Base-by-base conservation (phyloP, 108 stramenopile species). In the Skeletonema marinoi region DNA sequence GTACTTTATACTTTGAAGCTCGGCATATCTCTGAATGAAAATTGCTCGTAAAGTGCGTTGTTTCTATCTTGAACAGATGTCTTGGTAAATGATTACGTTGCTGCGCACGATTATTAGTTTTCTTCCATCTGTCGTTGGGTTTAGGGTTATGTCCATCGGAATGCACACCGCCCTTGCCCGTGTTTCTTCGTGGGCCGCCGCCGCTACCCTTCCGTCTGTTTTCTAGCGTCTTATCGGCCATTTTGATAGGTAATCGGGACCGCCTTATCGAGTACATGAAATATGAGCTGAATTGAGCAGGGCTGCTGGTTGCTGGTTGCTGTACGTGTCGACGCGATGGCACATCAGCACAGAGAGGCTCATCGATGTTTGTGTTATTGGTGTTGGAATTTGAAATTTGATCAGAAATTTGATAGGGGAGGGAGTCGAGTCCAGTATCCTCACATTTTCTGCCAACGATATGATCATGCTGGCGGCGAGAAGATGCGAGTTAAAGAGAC, bases 1-100 rank as follows among this genome's bases (percentile, higher is more conserved):
- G 87, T 10, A 83, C 84, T 63, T 87, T 87, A 77, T 82, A 87
- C 42, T 66, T 67, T 11, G 81, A 58, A 5, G 83, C 80, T 19
- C 50, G 60, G 29, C 70, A 73, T 3, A 71, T 4, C 35, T 66
- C 50, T 6, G 39, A 46, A 42, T 79, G 78, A 21, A 79, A 79
- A 50, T 38, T n/a, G 21, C 54, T 56, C 19, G 8, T 10, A 25
- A 56, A 56, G 54, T 56, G 19, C 10, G 54, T 29, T 25, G 54
- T 56, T 56, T 56, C 21, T 21, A 56, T 56, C 44, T 46, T 46
- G 3, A 16, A 16, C 44, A n/a, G 44, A n/a, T 3, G 16, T 8
- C 8, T 56, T 10, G 21, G 54, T 56, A 3, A 1, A 56, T 56
- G 9, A 56, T 25, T 21, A 25, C 54, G 50, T 19, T n/a, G n/a